A percentile compares a stretch with the other conserved stretches of the same genome.
Evolutionary conservation across 169 alveolate genomes (phyloP).

Genomic region (Cystoisospora suis): DNA sequence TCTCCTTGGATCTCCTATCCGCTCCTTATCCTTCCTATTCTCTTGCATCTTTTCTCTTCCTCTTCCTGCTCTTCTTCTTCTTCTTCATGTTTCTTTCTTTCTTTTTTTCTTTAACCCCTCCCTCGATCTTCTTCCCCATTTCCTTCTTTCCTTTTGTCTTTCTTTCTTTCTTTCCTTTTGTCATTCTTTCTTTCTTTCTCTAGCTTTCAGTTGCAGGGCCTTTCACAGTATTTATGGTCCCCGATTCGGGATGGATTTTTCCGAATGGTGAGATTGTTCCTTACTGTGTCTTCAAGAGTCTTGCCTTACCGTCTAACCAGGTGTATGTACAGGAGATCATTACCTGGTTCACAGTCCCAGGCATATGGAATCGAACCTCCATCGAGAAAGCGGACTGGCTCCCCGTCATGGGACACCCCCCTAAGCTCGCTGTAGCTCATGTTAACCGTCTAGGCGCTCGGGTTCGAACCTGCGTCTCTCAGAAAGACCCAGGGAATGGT

Average conservation of each 20-base stretch:
- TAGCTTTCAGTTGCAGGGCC: constrained; percentile 57
- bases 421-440: constrained; percentile 58
- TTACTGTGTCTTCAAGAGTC: constrained; percentile 56
- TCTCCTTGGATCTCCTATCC: not conserved
- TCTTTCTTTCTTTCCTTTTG: not conserved
- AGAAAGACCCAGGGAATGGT: no score
- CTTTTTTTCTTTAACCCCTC: not conserved
- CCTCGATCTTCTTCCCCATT: not conserved
- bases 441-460: constrained; percentile 6
- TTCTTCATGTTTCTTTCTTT: not conserved
- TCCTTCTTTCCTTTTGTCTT: not conserved
- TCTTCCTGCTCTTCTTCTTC: not conserved
- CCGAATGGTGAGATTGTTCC: constrained; percentile 65
- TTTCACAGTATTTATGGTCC: constrained; percentile 59
- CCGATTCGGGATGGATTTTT: constrained; percentile 62
- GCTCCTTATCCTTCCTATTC: not conserved
- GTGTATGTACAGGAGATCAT: constrained; percentile 39
- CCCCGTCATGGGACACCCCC: constrained; percentile 46
- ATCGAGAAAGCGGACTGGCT: constrained; percentile 52
- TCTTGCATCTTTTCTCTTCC: not conserved
- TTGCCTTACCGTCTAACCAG: constrained; percentile 37
- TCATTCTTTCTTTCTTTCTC: not conserved
- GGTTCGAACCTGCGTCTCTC: no score
- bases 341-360: constrained; percentile 53
- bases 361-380: constrained; percentile 13